A percentile compares a stretch with the other conserved stretches of the same genome.
Conservation (phyloP, 257 asterid genomes). For the Solanum dulcamara region DNA sequence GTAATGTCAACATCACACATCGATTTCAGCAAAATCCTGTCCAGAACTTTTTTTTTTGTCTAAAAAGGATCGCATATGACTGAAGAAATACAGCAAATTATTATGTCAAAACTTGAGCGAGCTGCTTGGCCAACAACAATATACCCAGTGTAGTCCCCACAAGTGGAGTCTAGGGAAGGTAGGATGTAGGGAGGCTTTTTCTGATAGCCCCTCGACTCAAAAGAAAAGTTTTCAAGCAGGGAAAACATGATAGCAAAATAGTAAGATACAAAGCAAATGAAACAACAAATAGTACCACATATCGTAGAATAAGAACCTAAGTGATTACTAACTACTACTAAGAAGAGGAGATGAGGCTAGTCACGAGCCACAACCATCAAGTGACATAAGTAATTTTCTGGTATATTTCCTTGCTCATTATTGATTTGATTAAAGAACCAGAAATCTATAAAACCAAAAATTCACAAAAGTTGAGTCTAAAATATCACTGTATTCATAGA, state of each 20-base stretch:
- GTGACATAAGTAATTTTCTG: neutral
- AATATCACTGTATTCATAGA: neutral
- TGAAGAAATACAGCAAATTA: neutral
- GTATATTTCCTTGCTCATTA: neutral
- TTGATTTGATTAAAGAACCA: neutral
- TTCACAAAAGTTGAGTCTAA: neutral
- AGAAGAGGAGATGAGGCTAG: too few species aligned
- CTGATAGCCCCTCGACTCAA: neutral
- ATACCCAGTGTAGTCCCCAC: neutral
- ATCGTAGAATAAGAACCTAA: too few species aligned
- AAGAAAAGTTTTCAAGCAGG: neutral
- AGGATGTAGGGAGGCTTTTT: neutral
- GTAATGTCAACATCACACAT: neutral
- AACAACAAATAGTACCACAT: too few species aligned
- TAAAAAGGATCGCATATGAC: neutral
- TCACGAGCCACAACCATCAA: neutral
- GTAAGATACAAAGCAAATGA: too few species aligned
- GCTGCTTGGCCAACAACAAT: neutral
- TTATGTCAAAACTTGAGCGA: neutral
- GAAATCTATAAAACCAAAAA: neutral
- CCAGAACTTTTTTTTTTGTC: fast-evolving
- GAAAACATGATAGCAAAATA: neutral
- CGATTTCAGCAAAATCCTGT: neutral
- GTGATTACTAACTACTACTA: too few species aligned
- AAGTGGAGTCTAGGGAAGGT: neutral